Base-by-base conservation (phyloP, 345 rosid genomes). In the Hibiscus mutabilis region DNA sequence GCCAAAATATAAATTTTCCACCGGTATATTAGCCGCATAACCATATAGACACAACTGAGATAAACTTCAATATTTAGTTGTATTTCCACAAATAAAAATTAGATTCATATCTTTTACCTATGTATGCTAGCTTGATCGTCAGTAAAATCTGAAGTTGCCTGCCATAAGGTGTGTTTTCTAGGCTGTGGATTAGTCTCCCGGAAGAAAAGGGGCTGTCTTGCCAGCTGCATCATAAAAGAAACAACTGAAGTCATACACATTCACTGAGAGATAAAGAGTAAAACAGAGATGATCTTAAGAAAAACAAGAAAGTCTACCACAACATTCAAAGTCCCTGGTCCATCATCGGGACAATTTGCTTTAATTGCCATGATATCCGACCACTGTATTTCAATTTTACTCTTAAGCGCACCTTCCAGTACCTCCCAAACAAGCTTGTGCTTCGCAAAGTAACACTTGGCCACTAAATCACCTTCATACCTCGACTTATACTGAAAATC, bases 111-210 rank as follows among this genome's bases (percentile, higher is more conserved):
- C 57, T 49, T 47, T 65, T 78, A 96, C 99, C 88, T 85, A 79
- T 89, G 82, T 65, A 79, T 65, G 83, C 95, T 92, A 25, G 98
- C 99, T 75, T 91, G 98, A 18, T 98, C 97, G 78, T 91, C 86
- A 7, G 98, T 92, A 78, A 96, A 96, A 89, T 96, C 98, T 22
- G 96, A 84, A 2, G 99, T 89, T 13, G 99, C 93, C 82, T 91
- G 97, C 97, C 97, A 96, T 83, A 96, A 82, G 25, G 99, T 96
- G 78, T 96, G 99, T 74, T 92, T 96, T 71, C 99, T 80, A 21
- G 98, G 99, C 76, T 96, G 98, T 6, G 97, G 99, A 76, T 96
- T 92, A 68, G 98, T 96, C 84, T 91, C 97, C 75, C 94, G 86
- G 66, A 89, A 96, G 88, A 96, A 96, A 55, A 89, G 84, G 14